These are phyloP conservation scores for Pyricularia grisea DNA, from an alignment of 2,329 filamentous ascomycete genomes.

Conservation along the genomic window DNA sequence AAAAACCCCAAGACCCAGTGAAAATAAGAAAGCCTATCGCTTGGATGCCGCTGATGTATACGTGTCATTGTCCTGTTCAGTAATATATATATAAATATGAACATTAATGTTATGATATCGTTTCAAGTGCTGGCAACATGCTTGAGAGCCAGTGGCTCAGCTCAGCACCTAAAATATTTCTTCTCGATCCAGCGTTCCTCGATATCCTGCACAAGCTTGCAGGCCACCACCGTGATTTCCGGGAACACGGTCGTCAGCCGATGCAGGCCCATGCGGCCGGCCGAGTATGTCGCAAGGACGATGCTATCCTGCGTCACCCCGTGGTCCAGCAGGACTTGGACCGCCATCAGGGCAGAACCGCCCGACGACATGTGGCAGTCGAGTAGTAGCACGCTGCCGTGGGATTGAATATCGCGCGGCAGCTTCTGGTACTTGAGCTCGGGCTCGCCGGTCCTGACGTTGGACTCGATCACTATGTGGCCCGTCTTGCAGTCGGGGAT, in stretches of 20 bases:
- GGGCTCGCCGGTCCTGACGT: conserved; percentile 75
- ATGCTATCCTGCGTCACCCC: conserved; percentile 78
- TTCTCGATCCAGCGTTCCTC: conserved; percentile 87
- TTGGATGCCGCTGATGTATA: not conserved
- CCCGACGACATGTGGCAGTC: conserved; percentile 95
- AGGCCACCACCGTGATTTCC: conserved; percentile 76
- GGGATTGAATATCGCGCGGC: conserved; percentile 59
- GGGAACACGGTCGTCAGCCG: conserved; percentile 84
- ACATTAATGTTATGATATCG: not conserved
- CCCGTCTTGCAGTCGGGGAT: conserved; percentile 90
- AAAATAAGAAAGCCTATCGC: not conserved
- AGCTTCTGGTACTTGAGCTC: conserved; percentile 86
- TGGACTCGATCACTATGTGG: conserved; percentile 83
- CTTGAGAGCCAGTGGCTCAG: not conserved
- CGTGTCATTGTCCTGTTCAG: not conserved
- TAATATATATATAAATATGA: not conserved
- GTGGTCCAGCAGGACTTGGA: conserved; percentile 90
- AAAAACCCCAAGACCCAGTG: not conserved
- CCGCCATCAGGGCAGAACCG: conserved; percentile 81
- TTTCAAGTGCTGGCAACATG: not conserved
- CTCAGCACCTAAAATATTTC: conserved; percentile 78
- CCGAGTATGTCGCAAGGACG: conserved; percentile 87
- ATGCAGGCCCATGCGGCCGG: conserved; percentile 75
- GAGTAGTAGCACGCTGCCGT: conserved; percentile 69
- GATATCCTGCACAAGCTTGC: conserved; percentile 69